Evolutionary conservation across 1,284 basidiomycete species (phyloP).

Genomic region (Testicularia cyperi): DNA sequence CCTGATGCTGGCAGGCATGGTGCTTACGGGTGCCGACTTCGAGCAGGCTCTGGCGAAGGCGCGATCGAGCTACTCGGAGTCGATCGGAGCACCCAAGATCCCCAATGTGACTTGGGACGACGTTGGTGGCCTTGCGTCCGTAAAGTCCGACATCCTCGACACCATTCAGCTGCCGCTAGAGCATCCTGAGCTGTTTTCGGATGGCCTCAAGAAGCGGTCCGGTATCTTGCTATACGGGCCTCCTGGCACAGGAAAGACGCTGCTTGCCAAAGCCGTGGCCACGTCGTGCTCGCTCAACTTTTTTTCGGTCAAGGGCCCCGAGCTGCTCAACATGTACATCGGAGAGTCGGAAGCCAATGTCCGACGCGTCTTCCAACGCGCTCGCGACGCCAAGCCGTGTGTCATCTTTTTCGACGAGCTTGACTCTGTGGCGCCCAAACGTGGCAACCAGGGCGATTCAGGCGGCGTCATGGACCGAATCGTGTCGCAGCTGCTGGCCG

Average conservation of each 20-base stretch:
- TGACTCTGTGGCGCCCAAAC: conserved; percentile 63
- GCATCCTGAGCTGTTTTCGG: conserved; percentile 87
- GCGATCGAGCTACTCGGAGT: conserved; percentile 80
- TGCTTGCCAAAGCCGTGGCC: conserved; percentile 70
- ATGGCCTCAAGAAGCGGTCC: conserved; percentile 92
- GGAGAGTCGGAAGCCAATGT: conserved; percentile 64
- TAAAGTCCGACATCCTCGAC: conserved; percentile 92
- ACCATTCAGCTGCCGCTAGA: conserved; percentile 95
- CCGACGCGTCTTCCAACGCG: conserved; percentile 62
- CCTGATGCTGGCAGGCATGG: conserved; percentile 64
- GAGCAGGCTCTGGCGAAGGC: conserved; percentile 74
- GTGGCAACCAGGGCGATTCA: conserved; percentile 63
- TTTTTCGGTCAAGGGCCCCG: conserved; percentile 63
- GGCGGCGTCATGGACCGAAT: conserved; percentile 64
- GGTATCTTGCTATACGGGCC: conserved; percentile 65
- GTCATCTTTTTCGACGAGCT: conserved; percentile 64
- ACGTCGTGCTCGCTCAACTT: conserved; percentile 64
- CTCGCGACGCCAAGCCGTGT: conserved; percentile 63
- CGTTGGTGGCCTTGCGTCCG: conserved; percentile 83
- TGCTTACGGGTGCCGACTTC: conserved; percentile 72
- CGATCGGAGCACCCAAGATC: conserved; percentile 93
- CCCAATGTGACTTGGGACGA: conserved; percentile 97
- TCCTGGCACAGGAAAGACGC: conserved; percentile 63
- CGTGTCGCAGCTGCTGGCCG: conserved; percentile 62
- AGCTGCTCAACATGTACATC: conserved; percentile 64